phyloP scores from a whole-genome alignment of 257 asterid genomes.

The Henckelia pumila region DNA sequence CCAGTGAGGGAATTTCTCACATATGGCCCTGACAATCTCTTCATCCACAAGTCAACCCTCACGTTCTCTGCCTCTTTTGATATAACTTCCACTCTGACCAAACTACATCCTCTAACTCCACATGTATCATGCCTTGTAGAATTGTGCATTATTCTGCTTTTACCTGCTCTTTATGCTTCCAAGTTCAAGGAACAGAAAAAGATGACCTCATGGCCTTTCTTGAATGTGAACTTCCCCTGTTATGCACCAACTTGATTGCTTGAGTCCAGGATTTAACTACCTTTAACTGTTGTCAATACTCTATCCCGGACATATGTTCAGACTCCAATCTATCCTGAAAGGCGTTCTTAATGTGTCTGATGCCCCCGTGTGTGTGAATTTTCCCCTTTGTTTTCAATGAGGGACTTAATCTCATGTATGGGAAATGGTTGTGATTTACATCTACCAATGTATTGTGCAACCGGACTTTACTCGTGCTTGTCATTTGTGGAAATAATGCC shows the following conservation, averaged over 20 bases:
- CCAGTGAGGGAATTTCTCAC: background rate
- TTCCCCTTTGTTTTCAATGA: background rate
- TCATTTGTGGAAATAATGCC: background rate
- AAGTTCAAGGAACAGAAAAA: background rate
- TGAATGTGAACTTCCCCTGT: background rate
- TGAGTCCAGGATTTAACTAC: background rate
- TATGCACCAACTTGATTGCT: background rate
- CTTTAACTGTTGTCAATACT: background rate
- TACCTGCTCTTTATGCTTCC: background rate
- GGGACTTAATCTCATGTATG: background rate
- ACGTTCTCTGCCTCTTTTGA: background rate
- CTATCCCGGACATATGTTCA: background rate
- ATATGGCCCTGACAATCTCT: background rate
- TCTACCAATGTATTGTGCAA: slow-evolving; percentile 10
- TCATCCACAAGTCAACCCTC: background rate
- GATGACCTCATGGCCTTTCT: background rate
- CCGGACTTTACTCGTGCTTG: background rate
- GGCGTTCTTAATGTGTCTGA: background rate
- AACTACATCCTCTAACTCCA: background rate
- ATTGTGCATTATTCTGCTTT: background rate
- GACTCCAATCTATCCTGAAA: background rate
- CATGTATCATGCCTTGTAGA: background rate
- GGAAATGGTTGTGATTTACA: background rate
- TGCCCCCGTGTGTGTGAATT: background rate
- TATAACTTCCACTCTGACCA: background rate